A percentile compares a stretch with the other conserved stretches of the same genome.
These are phyloP conservation scores for Neurospora sp. DNA, from an alignment of 495 filamentous ascomycete genomes.

Conservation along the genomic window DNA sequence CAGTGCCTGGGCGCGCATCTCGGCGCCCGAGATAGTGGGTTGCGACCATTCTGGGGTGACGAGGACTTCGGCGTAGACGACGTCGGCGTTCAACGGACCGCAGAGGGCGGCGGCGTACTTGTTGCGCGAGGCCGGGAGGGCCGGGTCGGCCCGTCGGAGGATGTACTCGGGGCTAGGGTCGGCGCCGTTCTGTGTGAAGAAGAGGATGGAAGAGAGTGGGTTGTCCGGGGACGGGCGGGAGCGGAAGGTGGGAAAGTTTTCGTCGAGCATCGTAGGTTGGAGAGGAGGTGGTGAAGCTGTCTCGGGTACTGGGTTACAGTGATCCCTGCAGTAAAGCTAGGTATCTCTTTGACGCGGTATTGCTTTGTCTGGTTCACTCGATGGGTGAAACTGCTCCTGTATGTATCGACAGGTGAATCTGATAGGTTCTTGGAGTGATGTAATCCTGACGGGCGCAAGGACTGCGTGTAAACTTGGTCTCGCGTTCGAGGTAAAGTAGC, in stretches of 20 bases:
- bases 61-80: slow-evolving; percentile 82
- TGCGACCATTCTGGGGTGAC: slow-evolving; percentile 76
- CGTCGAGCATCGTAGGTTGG: slow-evolving; percentile 67
- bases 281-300: neutral
- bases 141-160: slow-evolving; percentile 63
- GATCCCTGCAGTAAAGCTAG: neutral
- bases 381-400: neutral
- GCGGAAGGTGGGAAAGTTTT: slow-evolving; percentile 67
- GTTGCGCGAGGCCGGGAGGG: slow-evolving; percentile 58
- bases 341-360: neutral
- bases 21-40: slow-evolving; percentile 66
- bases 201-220: slow-evolving; percentile 47
- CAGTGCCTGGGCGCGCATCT: slow-evolving; percentile 56
- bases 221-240: slow-evolving; percentile 32
- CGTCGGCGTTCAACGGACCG: slow-evolving; percentile 69
- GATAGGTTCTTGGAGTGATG: neutral
- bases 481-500: neutral
- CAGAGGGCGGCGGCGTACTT: slow-evolving; percentile 78
- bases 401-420: neutral
- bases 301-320: neutral
- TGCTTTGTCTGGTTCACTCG: neutral
- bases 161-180: slow-evolving; percentile 72
- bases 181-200: slow-evolving; percentile 68
- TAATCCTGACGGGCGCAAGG: neutral
- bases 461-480: neutral